These are phyloP conservation scores for Colletotrichum sp. DNA, from an alignment of 2,329 filamentous ascomycete species.

Conservation along the genomic window DNA sequence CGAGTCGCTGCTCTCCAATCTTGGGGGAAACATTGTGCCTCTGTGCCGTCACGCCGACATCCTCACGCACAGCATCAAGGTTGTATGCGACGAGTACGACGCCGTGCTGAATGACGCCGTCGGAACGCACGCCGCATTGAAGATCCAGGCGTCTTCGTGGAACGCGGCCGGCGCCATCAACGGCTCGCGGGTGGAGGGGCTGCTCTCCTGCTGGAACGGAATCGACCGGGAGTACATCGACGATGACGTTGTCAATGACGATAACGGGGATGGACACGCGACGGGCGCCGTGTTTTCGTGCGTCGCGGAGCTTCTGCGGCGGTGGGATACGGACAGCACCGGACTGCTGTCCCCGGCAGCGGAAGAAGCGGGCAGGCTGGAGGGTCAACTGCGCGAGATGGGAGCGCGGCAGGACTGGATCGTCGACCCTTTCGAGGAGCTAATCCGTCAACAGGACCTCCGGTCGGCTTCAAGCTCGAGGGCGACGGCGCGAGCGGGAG, in stretches of 20 bases:
- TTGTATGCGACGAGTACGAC: not conserved
- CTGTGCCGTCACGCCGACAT: not conserved
- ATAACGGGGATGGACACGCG: not conserved
- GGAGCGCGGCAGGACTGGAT: not conserved
- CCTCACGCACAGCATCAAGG: not conserved
- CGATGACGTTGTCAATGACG: not conserved
- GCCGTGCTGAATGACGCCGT: not conserved
- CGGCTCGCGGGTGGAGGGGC: not conserved
- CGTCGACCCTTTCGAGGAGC: not conserved
- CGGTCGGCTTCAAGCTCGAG: not conserved
- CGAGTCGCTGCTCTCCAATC: not conserved
- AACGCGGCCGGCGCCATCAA: not conserved
- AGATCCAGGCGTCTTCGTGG: not conserved
- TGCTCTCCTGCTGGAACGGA: not conserved
- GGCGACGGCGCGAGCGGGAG: not conserved
- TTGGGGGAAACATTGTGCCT: not conserved
- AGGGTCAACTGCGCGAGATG: not conserved
- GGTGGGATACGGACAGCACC: not conserved
- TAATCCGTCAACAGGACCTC: not conserved
- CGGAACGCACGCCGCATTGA: not conserved
- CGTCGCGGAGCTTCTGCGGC: not conserved
- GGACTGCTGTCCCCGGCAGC: not conserved
- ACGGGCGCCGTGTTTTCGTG: not conserved
- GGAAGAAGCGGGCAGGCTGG: not conserved
- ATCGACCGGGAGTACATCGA: not conserved